Evolutionary conservation across 805 yeast genomes (phyloP).

Genomic region (Dipodascus geniculatus): DNA sequence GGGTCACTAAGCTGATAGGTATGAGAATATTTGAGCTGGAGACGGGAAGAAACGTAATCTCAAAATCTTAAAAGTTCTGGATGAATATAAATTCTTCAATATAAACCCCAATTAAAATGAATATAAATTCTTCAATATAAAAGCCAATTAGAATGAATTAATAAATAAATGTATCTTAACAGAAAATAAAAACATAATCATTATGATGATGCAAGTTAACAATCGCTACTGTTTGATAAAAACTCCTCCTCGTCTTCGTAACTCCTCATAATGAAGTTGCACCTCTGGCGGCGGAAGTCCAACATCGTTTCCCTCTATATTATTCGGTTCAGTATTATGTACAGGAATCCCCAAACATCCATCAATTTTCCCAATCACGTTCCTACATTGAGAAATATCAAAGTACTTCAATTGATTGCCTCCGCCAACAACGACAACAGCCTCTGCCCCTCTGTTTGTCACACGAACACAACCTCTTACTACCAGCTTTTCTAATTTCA

Average conservation of each 20-base stretch:
- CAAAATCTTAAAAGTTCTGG: no score
- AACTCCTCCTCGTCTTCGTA: neutral
- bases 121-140: no score
- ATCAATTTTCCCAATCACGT: conserved; percentile 24
- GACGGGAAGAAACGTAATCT: no score
- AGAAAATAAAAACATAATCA: neutral
- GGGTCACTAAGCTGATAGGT: no score
- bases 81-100: no score
- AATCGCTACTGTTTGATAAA: neutral
- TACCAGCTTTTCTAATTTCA: conserved; percentile 35
- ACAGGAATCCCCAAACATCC: neutral
- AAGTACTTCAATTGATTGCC: conserved; percentile 33
- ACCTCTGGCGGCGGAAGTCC: no score
- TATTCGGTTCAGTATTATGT: neutral
- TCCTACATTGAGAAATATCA: conserved; percentile 61
- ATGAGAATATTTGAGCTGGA: no score
- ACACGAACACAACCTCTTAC: conserved; percentile 66
- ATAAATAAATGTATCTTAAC: neutral
- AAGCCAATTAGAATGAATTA: neutral
- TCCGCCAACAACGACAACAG: conserved; percentile 44
- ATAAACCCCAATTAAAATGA: no score
- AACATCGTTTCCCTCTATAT: no score
- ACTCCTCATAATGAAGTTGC: neutral
- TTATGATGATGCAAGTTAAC: neutral
- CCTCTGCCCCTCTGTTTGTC: conserved; percentile 67